A percentile compares a stretch with the other conserved stretches of the same genome.
Conservation (phyloP, 192 early-diverging fungal genomes). For the Coemansia sp. region DNA sequence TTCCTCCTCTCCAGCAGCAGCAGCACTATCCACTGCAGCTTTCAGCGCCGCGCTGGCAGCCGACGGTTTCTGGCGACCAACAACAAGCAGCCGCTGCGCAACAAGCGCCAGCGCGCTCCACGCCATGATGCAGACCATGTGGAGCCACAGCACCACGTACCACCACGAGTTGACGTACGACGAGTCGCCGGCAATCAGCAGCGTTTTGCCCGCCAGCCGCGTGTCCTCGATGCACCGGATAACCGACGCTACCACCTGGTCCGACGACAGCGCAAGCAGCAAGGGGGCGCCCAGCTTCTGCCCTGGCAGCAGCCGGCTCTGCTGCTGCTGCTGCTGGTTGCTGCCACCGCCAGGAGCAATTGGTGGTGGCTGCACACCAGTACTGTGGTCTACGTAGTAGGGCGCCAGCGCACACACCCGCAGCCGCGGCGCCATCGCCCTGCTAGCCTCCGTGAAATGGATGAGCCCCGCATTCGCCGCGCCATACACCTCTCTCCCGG, state of each 20-base stretch:
- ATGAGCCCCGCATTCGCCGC: conserved; percentile 35
- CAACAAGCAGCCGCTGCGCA: conserved; percentile 8
- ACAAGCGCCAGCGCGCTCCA: conserved; percentile 29
- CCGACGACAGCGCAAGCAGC: conserved; percentile 35
- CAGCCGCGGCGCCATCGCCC: conserved; percentile 11
- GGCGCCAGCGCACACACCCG: conserved; percentile 39
- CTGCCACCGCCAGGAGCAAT: neutral
- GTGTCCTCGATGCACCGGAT: conserved; percentile 42
- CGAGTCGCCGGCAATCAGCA: conserved; percentile 41
- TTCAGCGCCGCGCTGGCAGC: too few species aligned
- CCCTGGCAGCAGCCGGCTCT: conserved; percentile 37
- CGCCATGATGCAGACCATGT: conserved; percentile 36
- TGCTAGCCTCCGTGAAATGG: conserved; percentile 35
- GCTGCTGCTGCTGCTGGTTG: conserved; percentile 1
- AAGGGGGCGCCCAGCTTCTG: conserved; percentile 20
- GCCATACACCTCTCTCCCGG: conserved; percentile 30
- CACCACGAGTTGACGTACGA: conserved; percentile 27
- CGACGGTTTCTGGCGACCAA: neutral
- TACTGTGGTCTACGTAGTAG: conserved; percentile 17
- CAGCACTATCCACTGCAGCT: too few species aligned
- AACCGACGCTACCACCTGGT: conserved; percentile 38
- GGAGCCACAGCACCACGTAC: conserved; percentile 22
- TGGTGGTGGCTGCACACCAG: neutral
- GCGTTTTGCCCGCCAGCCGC: conserved; percentile 27
- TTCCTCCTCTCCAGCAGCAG: too few species aligned